Base-by-base conservation (phyloP, 805 yeast species). In the Wickerhamiella bombiphila region DNA sequence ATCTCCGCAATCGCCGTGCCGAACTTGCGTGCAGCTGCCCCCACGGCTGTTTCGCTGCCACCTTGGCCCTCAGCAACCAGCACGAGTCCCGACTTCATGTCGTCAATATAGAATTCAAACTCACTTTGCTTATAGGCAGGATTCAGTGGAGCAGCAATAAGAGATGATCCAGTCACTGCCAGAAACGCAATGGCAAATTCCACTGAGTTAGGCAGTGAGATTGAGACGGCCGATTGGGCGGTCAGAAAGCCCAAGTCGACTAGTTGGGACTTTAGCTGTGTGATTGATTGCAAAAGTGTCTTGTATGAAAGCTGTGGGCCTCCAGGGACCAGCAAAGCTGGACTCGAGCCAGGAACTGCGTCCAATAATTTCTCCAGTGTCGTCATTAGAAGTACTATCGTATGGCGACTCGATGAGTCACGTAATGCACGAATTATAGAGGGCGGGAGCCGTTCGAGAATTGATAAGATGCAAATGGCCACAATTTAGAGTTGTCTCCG, bases 101-200 rank as follows among this genome's bases (percentile, higher is more conserved):
- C 85, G 30, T 64, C 68, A 34, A 78, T 57, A 52, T 76, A 76
- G 54, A 75, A 74, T 48, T 72, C 74, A 51, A 74, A 72, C 55
- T 77, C 86, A 24, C 57, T 47, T 47, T 70, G 67, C 49, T 68
- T 74, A 54, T 74, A 76, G 38, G 65, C 65, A 13, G 81, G 69
- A 49, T 77, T 78, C 52, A 77, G 59, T 11, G 86, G 86, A 1
- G 82, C 80, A 16, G 78, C 79, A 32, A 76, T 61, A 46, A 69
- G 61, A 1, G 72, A 68, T 21, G 70, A 64, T 44, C 69, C 65
- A 1, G 80, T 69, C 19, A 68, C 60, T 2, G 74, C 76, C 17
- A 77, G 54, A 50, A 74, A 77, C 2, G 70, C 58, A 7, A 66
- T 64, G 1, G 69, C 64, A 37, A 74, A 68, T 47, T 77, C 85